Conservation (phyloP, 83 land plant genomes). For the Picea engelmannii region DNA sequence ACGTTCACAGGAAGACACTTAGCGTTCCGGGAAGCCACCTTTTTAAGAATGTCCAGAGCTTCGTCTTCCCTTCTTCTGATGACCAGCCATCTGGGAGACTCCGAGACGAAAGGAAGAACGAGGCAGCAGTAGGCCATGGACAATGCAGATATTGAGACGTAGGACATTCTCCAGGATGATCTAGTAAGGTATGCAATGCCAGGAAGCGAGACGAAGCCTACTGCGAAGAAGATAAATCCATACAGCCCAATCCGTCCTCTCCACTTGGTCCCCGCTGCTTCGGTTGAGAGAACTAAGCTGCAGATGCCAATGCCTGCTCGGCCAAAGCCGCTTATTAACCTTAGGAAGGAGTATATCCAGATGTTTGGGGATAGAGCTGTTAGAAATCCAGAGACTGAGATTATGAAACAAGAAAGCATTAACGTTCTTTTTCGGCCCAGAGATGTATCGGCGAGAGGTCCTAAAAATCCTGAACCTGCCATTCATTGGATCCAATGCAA, state of each 20-base stretch:
- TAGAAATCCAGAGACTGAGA: constrained; percentile 21
- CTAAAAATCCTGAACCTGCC: neutral
- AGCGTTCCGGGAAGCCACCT: constrained; percentile 14
- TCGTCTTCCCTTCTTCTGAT: constrained; percentile 31
- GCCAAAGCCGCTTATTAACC: constrained; percentile 24
- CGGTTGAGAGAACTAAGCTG: too few relatives aligned
- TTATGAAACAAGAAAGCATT: constrained; percentile 31
- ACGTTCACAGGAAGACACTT: neutral
- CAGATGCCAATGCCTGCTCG: constrained; percentile 38
- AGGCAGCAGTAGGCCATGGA: constrained; percentile 28
- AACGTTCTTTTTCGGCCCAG: constrained; percentile 54
- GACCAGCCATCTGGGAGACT: constrained; percentile 60
- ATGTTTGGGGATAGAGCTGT: constrained; percentile 18
- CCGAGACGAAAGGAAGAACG: constrained; percentile 29
- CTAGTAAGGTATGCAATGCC: constrained; percentile 32
- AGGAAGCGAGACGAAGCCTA: constrained; percentile 54
- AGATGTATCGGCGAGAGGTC: constrained; percentile 34
- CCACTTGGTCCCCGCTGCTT: too few relatives aligned
- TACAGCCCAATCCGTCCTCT: too few relatives aligned
- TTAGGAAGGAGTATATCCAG: too few relatives aligned
- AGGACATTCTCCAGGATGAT: constrained; percentile 44
- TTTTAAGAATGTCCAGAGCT: constrained; percentile 14
- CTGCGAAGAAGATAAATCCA: constrained; percentile 22
- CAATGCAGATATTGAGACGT: constrained; percentile 40
- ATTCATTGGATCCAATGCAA: too few relatives aligned